Evolutionary conservation across 306 rosid species (phyloP).

Genomic region (Castanea crenata): DNA sequence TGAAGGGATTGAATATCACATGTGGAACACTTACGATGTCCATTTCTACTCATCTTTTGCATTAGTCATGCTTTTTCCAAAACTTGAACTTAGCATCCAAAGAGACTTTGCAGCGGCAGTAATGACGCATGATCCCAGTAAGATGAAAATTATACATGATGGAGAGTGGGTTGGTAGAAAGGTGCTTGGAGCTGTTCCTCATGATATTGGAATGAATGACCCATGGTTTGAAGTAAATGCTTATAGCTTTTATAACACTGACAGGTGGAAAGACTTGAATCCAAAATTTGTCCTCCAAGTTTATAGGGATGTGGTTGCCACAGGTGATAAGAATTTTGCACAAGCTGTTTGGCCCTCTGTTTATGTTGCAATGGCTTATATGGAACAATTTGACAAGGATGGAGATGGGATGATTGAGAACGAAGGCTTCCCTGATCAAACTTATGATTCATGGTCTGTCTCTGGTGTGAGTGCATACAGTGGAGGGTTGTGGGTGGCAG

Average conservation of each 20-base stretch:
- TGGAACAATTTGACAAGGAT: conserved; percentile 92
- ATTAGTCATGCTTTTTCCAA: conserved; percentile 76
- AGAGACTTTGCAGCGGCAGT: conserved; percentile 98
- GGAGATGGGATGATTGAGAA: conserved; percentile 96
- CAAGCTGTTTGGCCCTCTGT: conserved; percentile 95
- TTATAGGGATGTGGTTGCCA: conserved; percentile 92
- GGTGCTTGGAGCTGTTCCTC: conserved; percentile 98
- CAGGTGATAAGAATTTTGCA: conserved; percentile 90
- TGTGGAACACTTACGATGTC: conserved; percentile 96
- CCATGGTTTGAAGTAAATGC: conserved; percentile 98
- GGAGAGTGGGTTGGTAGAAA: conserved; percentile 75
- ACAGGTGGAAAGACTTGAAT: conserved; percentile 98
- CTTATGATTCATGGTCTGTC: conserved; percentile 96
- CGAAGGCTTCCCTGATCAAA: conserved; percentile 97
- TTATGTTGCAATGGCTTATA: conserved; percentile 87
- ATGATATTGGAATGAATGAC: conserved; percentile 83
- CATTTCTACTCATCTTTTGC: conserved; percentile 93
- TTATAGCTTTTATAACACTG: conserved; percentile 73
- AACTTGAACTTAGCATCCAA: conserved; percentile 91
- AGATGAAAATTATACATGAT: conserved; percentile 52
- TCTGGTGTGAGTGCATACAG: conserved; percentile 93
- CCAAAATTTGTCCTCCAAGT: conserved; percentile 95
- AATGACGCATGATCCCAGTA: conserved; percentile 92
- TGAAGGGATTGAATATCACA: conserved; percentile 86
- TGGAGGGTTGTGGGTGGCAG: conserved; percentile 98